Base-by-base conservation (phyloP, 2,329 filamentous ascomycete species). In the Penicillium concentricum region DNA sequence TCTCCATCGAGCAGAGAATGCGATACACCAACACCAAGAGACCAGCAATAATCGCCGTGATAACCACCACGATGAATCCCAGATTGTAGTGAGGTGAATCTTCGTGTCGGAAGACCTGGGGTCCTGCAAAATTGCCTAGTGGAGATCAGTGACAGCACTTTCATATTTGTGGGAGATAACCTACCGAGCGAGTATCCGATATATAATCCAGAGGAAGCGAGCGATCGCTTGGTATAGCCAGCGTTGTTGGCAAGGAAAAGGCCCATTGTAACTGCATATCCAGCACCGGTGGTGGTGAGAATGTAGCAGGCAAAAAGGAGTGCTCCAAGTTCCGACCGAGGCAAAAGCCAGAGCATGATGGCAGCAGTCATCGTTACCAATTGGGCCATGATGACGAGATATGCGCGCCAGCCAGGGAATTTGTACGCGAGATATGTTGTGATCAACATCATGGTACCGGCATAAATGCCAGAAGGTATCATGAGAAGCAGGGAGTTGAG, bases 401-500 rank as follows among this genome's bases (percentile, higher is more conserved):
- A 48, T 37, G 45, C 16, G n/a, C 45, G 45, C 45, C 45, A 48
- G 0, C 45, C 46, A 32, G 56, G 54, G 32, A 45, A 75, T 22
- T 71, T 73, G 61, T 76, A 79, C 2, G 77, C 76, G 0, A 78
- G 43, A 51, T 71, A 80, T 0, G 75, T 70, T 15, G 74, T 66
- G 3, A 78, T 54, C 2, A 81, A 67, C 60, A 76, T 70, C 18
- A 77, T 64, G 1, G 73, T 77, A 15, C 73, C 73, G 12, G 65
- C 72, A 26, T 72, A 67, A 28, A 68, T 64, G 1, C 79, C 79
- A 0, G 70, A 69, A 2, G 77, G 77, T 63, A 78, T 76, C 26
- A 72, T 65, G 1, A 81, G 66, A 0, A 81, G 70, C 0, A 81
- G 64, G 0, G 77, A 77, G 58, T 79, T 74, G 10, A 81, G 69